phyloP scores from a whole-genome alignment of 208 protist species.

The Trichomonas gallinae region DNA sequence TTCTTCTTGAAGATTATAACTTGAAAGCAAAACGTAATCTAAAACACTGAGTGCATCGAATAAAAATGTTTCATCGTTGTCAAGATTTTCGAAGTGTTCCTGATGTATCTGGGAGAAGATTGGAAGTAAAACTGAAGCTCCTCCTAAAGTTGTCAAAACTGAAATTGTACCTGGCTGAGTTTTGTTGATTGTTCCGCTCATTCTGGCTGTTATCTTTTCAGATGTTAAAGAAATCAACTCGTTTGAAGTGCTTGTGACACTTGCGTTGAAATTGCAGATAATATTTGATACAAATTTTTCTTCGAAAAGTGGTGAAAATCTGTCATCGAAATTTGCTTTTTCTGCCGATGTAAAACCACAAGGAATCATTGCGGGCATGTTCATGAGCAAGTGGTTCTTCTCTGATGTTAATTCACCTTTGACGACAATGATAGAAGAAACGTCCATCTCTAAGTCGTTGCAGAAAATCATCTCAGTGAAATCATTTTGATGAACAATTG shows the following conservation, averaged over 20 bases:
- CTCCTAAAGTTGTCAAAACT: background rate
- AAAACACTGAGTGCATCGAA: background rate
- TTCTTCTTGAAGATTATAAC: background rate
- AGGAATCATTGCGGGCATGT: background rate
- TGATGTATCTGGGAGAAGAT: background rate
- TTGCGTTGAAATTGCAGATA: background rate
- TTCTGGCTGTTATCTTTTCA: background rate
- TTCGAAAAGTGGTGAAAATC: background rate
- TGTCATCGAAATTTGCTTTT: background rate
- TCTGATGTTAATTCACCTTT: background rate
- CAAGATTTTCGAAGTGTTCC: background rate
- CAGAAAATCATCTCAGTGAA: background rate
- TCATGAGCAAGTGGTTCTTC: background rate
- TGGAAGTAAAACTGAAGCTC: background rate
- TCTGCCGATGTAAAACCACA: background rate
- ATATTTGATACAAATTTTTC: background rate
- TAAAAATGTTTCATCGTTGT: background rate
- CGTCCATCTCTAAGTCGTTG: background rate
- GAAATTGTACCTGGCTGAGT: background rate
- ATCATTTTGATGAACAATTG: background rate
- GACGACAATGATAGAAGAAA: background rate
- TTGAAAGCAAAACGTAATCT: background rate
- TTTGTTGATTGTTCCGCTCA: background rate
- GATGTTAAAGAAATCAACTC: background rate
- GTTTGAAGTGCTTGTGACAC: background rate